Evolutionary conservation across 768 basidiomycete species (phyloP), one percentile per base, ranked within the genome.

Genomic region (Hortiboletus flavorubellus): DNA sequence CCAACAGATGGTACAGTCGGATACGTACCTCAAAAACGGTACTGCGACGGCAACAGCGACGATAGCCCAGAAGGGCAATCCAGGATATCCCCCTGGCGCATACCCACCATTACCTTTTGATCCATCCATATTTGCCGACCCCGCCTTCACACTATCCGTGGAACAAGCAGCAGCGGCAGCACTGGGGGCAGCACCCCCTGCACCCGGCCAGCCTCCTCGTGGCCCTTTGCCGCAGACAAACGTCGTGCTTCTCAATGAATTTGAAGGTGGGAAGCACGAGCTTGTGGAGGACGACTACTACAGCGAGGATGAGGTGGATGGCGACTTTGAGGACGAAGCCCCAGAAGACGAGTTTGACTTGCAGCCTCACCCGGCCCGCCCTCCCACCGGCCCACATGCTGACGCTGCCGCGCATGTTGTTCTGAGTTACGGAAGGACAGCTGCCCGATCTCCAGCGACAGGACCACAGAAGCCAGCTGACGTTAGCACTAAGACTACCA

Each of bases 1-100:
- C 35, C 85, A 86, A 61, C 83, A 83, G 69, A 84, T 86, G 75
- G 78, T 75, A 35, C 81, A 76, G 64, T 75, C 76, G 33, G 76
- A 71, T 33, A 56, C 71, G 29, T 71, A 72, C 50, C 65, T 72
- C 54, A 72, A 69, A 72, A 69, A 69, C 64, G 69, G 68, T 59
- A 68, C 70, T 2, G 73, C 64, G 4, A 61, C 65, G 23, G 64
- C 60, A 23, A 65, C 64, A 15, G 65, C 68, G 44, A 66, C 67
- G 49, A 70, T 68, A 63, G 68, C 73, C 53, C 67, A 68, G n/a
- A 70, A 64, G 60, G 58, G 73, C 45, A 58, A 68, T 44, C 63
- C 72, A 29, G 73, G 75, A 47, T 75, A 74, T 66, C 73, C 76
- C 9, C 72, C 77, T 10, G 77, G 75, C 26, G 66, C 75, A 61